Conservation (phyloP, 179 eudicot species). For the Beta macrorhiza region DNA sequence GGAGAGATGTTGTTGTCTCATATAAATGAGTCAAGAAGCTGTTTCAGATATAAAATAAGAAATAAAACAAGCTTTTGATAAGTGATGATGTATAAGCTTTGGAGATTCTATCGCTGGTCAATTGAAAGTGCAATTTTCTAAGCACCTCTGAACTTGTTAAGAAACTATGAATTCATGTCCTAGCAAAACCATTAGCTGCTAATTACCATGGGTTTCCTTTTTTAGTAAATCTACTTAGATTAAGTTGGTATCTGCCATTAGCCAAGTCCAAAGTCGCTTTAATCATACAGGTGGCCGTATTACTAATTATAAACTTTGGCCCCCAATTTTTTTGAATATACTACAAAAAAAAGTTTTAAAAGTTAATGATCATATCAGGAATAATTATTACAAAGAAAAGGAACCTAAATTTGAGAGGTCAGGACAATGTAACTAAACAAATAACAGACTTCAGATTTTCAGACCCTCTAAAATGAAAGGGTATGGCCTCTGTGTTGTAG, state of each 20-base stretch:
- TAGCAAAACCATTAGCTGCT: not conserved
- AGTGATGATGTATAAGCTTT: not conserved
- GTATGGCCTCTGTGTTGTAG: no score
- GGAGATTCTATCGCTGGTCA: not conserved
- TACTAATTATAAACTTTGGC: no score
- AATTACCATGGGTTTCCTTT: not conserved
- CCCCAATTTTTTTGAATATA: no score
- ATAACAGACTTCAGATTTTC: no score
- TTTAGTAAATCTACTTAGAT: not conserved
- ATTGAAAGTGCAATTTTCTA: slow-evolving; percentile 1
- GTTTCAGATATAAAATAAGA: not conserved
- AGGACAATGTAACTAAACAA: no score
- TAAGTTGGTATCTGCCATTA: not conserved
- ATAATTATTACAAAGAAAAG: no score
- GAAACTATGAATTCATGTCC: not conserved
- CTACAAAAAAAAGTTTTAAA: no score
- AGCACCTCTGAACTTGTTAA: not conserved
- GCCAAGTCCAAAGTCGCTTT: not conserved
- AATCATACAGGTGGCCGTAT: no score
- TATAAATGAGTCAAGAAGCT: not conserved
- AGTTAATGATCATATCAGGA: no score
- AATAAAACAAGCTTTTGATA: not conserved
- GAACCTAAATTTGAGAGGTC: no score
- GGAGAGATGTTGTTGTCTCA: not conserved
- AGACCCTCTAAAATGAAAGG: no score